These are phyloP conservation scores for Neopestalotiopsis sp. DNA, from an alignment of 2,329 filamentous ascomycete species.

Conservation along the genomic window DNA sequence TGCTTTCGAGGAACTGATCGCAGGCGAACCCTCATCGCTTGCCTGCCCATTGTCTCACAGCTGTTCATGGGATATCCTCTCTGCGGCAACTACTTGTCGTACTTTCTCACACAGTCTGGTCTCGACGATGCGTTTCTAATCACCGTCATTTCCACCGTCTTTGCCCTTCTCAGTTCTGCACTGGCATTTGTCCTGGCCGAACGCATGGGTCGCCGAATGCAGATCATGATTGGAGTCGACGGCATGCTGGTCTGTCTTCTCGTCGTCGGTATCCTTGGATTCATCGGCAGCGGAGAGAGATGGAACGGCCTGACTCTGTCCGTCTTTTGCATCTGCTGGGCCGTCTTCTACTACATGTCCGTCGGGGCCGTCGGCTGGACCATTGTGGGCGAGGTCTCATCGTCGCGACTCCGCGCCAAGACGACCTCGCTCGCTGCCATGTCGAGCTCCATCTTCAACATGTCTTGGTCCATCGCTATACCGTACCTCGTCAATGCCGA, in stretches of 20 bases:
- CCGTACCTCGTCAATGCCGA: neutral
- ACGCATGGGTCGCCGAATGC: neutral
- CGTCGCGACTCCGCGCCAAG: neutral
- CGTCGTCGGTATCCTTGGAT: neutral
- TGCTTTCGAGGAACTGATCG: neutral
- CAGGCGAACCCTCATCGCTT: neutral
- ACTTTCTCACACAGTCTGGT: neutral
- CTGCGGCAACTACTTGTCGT: slow-evolving; percentile 1
- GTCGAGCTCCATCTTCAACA: neutral
- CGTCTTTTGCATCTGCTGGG: neutral
- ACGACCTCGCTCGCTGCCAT: neutral
- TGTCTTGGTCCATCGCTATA: neutral
- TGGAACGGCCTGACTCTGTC: neutral
- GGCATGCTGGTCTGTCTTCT: neutral
- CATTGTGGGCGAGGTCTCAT: neutral
- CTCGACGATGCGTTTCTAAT: neutral
- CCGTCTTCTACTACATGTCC: neutral
- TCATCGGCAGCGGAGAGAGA: neutral
- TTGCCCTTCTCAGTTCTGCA: neutral
- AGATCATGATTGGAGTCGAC: neutral
- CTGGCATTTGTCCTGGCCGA: neutral
- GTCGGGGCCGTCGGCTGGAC: neutral
- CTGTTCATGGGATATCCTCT: neutral
- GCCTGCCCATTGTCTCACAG: neutral
- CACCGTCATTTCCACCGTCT: neutral